A percentile compares a stretch with the other conserved stretches of the same genome.
phyloP scores from a whole-genome alignment of 1,284 basidiomycete species.

The Melampsora americana region DNA sequence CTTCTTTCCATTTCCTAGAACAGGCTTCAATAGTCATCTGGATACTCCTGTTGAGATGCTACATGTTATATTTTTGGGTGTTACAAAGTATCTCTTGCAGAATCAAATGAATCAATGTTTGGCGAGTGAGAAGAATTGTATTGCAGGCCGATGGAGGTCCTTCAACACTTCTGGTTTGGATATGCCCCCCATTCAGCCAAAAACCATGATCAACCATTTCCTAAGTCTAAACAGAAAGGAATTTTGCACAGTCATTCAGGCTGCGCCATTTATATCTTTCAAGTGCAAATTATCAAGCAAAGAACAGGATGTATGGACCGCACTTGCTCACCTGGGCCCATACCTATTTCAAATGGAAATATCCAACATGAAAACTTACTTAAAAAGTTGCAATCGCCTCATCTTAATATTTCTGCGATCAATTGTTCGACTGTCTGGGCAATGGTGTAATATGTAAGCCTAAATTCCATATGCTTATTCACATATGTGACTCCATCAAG shows the following conservation, averaged over 20 bases:
- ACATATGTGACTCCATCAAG: conserved; percentile 47
- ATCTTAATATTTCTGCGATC: too few species aligned
- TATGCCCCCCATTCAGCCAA: conserved; percentile 48
- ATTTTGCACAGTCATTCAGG: conserved; percentile 49
- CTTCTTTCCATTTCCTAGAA: too few species aligned
- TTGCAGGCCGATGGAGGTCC: not conserved
- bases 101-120: too few species aligned
- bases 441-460: conserved; percentile 58
- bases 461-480: conserved; percentile 53
- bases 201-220: conserved; percentile 53
- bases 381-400: conserved; percentile 52
- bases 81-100: too few species aligned
- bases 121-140: too few species aligned
- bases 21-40: too few species aligned
- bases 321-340: conserved; percentile 49
- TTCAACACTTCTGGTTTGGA: conserved; percentile 49
- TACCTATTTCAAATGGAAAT: not conserved
- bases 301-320: conserved; percentile 52
- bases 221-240: conserved; percentile 54
- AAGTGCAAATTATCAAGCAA: conserved; percentile 49
- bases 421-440: too few species aligned
- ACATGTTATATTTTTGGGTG: too few species aligned
- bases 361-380: not conserved
- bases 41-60: too few species aligned
- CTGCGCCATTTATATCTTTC: conserved; percentile 51